Evolutionary conservation across 352 stramenopile genomes (phyloP), one percentile per base, ranked within the genome.

Genomic region (Aphanomyces stellatus): DNA sequence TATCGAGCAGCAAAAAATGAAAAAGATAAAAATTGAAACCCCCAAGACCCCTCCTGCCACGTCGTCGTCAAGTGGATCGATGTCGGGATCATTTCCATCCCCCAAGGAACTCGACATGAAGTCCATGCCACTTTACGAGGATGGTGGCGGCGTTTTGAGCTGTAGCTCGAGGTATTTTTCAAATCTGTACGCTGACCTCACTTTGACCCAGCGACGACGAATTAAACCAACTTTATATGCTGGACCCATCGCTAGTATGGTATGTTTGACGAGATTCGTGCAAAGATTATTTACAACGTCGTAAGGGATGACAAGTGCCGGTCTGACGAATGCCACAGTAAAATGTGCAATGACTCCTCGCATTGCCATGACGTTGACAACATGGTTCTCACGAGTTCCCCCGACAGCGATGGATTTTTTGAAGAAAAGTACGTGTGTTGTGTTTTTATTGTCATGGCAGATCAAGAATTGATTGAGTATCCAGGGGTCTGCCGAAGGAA

Each of bases 161-260:
- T 78, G 76, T 34, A 69, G 74, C 30, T 84, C 77, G 46, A 84
- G 79, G 79, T 87, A 57, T 35, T 22, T n/a, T 57, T 37, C 33
- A 7, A 30, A 35, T 1, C 33, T 35, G 25, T 33, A 30, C 7
- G n/a, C 49, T 63, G 60, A 63, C 35, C 22, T 72, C 30, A 70
- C 53, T 57, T 65, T 37, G 49, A 71, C 74, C 82, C 72, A 93
- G 85, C 30, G 85, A 93, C 46, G 85, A 93, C 30, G 85, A 93
- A 59, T 68, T 93, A 28, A 86, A 79, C 43, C 79, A 91, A 51
- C 60, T 89, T 17, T 88, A 79, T 13, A 87, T 77, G 19, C 77
- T 85, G 69, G 79, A 91, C 53, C 76, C 73, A 19, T 88, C 81
- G 13, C 85, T 85, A 31, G 62, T 69, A 28, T 77, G 78, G 84